Evolutionary conservation across 352 stramenopile genomes (phyloP), one percentile per base, ranked within the genome.

Genomic region (Phytophthora sansomeana): DNA sequence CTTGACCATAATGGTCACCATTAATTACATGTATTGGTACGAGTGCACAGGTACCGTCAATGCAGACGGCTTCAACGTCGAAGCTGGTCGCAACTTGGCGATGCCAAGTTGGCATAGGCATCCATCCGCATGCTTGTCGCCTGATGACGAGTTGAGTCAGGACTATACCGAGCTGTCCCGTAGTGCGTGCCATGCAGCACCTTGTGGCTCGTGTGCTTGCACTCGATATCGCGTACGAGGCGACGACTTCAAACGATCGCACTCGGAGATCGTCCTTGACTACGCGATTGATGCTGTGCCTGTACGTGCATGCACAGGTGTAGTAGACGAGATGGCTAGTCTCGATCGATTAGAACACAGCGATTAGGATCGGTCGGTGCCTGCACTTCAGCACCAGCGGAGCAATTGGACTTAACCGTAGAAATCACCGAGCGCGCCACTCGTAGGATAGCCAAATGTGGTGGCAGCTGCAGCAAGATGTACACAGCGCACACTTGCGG

Each of bases 391-490:
- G n/a, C 32, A 52, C 24, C 4, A 38, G 28, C 21, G 21, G 21
- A 24, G 21, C 21, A 24, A 24, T 24, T 24, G 21, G 21, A 24
- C 1, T 24, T 24, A 24, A 24, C 21, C 36, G 36, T 42, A 42
- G 21, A 21, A 42, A 9, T 41, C 38, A 44, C 38, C 32, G 13
- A 36, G 33, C 33, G 10, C 38, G n/a, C n/a, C n/a, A n/a, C 47
- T 62, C 50, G 29, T 19, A 30, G 49, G 33, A 67, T 54, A 67
- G 59, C 33, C 42, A 41, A 47, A 5, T 5, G 17, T 10, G 17
- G 39, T 4, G 11, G 33, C 59, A 67, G 32, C 59, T 62, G 59
- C 49, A 61, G 17, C 39, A 46, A 46, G 39, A 46, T 10, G 38
- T 24, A 44, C 21, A 24, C 21, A 54, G 6, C 10, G 29, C 47